A percentile compares a stretch with the other conserved stretches of the same genome.
These are phyloP conservation scores for Arachnopeziza araneosa DNA, from an alignment of 2,329 filamentous ascomycete genomes.

Conservation along the genomic window DNA sequence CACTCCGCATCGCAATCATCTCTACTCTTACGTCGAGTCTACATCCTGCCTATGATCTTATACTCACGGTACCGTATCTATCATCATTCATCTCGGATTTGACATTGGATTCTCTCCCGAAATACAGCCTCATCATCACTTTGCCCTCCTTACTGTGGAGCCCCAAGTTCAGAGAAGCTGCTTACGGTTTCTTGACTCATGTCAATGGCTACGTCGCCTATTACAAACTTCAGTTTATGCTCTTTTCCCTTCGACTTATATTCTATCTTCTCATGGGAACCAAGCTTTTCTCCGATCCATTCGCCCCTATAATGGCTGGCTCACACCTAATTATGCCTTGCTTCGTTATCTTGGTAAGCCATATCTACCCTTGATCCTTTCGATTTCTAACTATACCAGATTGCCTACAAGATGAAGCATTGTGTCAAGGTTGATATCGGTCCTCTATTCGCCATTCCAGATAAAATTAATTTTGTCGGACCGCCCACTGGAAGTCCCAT, in stretches of 20 bases:
- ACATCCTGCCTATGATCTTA: neutral
- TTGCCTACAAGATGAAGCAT: conserved; percentile 14
- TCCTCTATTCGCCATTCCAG: conserved; percentile 41
- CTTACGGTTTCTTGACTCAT: conserved; percentile 54
- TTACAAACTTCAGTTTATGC: conserved; percentile 59
- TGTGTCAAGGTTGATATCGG: conserved; percentile 33
- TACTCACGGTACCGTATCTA: neutral
- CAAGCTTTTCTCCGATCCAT: conserved; percentile 15
- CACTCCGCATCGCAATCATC: conserved; percentile 24
- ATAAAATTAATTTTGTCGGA: conserved; percentile 9
- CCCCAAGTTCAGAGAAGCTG: conserved; percentile 54
- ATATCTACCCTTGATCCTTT: neutral
- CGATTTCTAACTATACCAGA: conserved; percentile 15
- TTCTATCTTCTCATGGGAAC: conserved; percentile 32
- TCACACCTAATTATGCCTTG: conserved; percentile 51
- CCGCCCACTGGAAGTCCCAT: neutral
- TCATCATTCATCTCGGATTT: neutral
- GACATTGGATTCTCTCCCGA: conserved; percentile 19
- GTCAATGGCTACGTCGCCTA: conserved; percentile 57
- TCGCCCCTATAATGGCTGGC: conserved; percentile 12
- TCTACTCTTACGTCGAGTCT: conserved; percentile 27
- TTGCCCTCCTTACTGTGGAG: conserved; percentile 62
- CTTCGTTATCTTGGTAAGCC: conserved; percentile 49
- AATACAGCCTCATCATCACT: conserved; percentile 44
- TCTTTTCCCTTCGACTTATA: conserved; percentile 49